phyloP scores from a whole-genome alignment of 176 grass and related monocot species.

The Aegilops umbellulata region DNA sequence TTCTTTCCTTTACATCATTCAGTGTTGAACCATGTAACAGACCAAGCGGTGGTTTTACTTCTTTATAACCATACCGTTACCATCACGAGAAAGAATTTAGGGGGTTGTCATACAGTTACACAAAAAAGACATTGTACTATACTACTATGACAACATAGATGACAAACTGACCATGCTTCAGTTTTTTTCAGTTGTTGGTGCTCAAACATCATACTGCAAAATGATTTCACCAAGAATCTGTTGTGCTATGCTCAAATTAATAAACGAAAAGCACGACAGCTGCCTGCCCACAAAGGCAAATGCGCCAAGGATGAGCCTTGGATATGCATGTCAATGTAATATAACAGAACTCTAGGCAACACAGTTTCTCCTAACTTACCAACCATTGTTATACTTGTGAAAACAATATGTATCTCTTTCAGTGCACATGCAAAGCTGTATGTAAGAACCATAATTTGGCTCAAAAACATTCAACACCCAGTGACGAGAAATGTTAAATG shows the following conservation, averaged over 20 bases:
- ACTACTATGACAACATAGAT: background rate
- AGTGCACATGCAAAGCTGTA: background rate
- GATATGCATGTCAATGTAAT: slow-evolving; percentile 8
- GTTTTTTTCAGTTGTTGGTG: background rate
- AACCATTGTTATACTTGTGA: background rate
- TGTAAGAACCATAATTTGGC: background rate
- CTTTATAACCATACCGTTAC: background rate
- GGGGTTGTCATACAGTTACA: background rate
- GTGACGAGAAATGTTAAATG: background rate
- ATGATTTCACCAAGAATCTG: background rate
- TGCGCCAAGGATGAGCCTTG: background rate
- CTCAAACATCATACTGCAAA: background rate
- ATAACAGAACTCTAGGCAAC: background rate
- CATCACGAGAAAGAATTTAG: slow-evolving; percentile 9
- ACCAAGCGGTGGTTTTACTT: slow-evolving; percentile 4
- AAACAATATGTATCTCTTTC: slow-evolving; percentile 27
- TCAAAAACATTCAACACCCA: background rate
- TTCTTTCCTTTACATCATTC: background rate
- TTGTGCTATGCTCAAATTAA: background rate
- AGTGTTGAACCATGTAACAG: background rate
- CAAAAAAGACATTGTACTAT: background rate
- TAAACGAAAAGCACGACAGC: background rate
- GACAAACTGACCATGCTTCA: background rate
- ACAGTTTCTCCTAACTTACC: background rate
- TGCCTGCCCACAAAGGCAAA: background rate